A percentile compares a stretch with the other conserved stretches of the same genome.
Evolutionary conservation across 2,329 filamentous ascomycete genomes (phyloP).

Genomic region (Talaromyces pinophilus): DNA sequence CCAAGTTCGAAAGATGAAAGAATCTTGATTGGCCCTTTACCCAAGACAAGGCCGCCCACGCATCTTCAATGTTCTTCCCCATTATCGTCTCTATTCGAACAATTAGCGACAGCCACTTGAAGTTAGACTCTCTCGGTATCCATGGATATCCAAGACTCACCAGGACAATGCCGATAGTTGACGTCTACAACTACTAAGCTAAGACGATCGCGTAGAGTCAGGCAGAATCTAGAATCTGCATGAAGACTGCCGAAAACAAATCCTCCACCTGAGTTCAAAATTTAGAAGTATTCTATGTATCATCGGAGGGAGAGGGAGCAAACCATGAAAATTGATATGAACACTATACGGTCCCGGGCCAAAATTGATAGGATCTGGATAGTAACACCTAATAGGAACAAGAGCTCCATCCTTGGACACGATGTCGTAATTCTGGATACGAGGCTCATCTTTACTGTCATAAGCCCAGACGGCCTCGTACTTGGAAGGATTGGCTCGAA

Average conservation of each 20-base stretch:
- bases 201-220: conserved; percentile 40
- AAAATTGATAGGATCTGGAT: conserved; percentile 24
- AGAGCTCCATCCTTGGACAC: conserved; percentile 1
- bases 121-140: too few relatives aligned
- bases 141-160: conserved; percentile 27
- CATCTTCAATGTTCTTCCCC: conserved; percentile 7
- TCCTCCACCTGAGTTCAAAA: conserved; percentile 29
- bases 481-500: conserved; percentile 42
- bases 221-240: conserved; percentile 40
- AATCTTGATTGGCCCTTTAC: background rate
- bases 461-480: conserved; percentile 29
- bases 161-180: conserved; percentile 45
- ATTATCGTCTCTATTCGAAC: background rate
- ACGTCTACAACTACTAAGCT: conserved; percentile 45
- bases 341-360: conserved; percentile 30
- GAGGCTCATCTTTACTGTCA: conserved; percentile 9
- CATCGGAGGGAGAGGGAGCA: background rate
- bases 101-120: background rate
- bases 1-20: background rate
- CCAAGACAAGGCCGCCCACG: conserved; percentile 1
- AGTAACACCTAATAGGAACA: background rate
- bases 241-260: conserved; percentile 47
- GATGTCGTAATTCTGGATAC: background rate
- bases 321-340: conserved; percentile 10
- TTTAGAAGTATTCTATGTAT: background rate